Evolutionary conservation across 1,284 basidiomycete species (phyloP), one percentile per base, ranked within the genome.

Genomic region (Peniophora sp.): DNA sequence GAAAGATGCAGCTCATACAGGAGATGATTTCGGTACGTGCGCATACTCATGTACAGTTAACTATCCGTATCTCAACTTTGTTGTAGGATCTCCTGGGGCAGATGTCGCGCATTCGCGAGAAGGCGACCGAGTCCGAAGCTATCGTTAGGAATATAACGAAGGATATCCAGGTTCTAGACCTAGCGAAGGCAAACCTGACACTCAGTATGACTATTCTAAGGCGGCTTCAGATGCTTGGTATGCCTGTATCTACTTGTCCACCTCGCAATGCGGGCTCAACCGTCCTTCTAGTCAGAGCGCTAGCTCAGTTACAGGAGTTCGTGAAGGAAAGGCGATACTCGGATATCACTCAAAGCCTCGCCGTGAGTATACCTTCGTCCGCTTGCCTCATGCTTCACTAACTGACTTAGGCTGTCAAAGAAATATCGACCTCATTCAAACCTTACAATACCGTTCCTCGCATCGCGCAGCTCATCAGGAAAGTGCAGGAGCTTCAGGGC

Each of bases 61-160:
- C n/a, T n/a, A 39, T 53, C 23, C 36, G 47, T 6, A 12, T 46
- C 24, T 49, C 3, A 32, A 3, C 22, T 14, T 17, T 24, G 39
- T 41, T 27, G 52, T 53, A 96, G 93, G 92, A 95, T 62, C 77
- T 98, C 10, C 79, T 98, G 51, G 82, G 86, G 25, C 93, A 97
- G 70, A 94, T 97, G 81, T 92, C 89, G 22, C 84, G 86, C 50
- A 97, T 98, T 58, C 80, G 92, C 35, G 93, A 97, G 66, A 96
- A 97, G 66, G 92, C 94, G 0, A 89, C 91, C 0, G 94, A 97
- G 65, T 94, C 92, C 11, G 96, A 99, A 65, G 92, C 91, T 1
- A 92, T 97, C 46, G 97, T 99, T 34, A 80, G 89, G 53, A 85
- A 92, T 55, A 97, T 99, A 59, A 99, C 97, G 3, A 87, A 92